A percentile compares a stretch with the other conserved stretches of the same genome.
These are phyloP conservation scores for Gossypioides kirkii DNA, from an alignment of 345 rosid species.

Conservation along the genomic window DNA sequence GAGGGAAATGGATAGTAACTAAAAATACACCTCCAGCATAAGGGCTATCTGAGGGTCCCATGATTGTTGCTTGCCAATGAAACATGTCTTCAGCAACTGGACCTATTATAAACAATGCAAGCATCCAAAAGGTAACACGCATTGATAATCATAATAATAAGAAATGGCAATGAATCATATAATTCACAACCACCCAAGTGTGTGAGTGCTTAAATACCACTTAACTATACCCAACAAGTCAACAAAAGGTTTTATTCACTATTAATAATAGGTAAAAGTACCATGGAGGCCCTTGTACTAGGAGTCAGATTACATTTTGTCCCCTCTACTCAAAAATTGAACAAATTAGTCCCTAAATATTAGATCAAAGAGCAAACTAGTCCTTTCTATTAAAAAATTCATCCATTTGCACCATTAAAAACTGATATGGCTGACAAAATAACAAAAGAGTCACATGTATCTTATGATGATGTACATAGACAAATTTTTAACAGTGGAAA, in stretches of 20 bases:
- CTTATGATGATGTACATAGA: too few species aligned
- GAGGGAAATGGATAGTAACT: conserved; percentile 33
- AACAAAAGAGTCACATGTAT: not conserved
- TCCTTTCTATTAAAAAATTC: too few species aligned
- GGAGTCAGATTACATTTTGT: too few species aligned
- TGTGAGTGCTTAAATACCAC: not conserved
- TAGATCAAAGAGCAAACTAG: too few species aligned
- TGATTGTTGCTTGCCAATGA: conserved; percentile 36
- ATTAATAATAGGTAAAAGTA: too few species aligned
- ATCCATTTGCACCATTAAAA: too few species aligned
- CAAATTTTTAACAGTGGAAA: too few species aligned
- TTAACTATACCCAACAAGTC: not conserved
- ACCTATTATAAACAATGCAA: conserved; percentile 11
- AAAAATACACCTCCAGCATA: conserved; percentile 37
- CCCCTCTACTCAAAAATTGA: too few species aligned
- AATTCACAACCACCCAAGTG: not conserved
- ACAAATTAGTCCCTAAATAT: too few species aligned
- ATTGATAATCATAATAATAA: not conserved
- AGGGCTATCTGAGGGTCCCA: conserved; percentile 45
- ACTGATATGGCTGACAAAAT: not conserved
- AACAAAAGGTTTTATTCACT: not conserved
- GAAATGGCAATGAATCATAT: not conserved
- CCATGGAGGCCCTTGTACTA: too few species aligned
- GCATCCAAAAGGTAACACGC: not conserved
- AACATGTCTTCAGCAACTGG: conserved; percentile 36